These are phyloP conservation scores for Aurifilum marmelostoma DNA, from an alignment of 2,329 filamentous ascomycete species.

Conservation along the genomic window DNA sequence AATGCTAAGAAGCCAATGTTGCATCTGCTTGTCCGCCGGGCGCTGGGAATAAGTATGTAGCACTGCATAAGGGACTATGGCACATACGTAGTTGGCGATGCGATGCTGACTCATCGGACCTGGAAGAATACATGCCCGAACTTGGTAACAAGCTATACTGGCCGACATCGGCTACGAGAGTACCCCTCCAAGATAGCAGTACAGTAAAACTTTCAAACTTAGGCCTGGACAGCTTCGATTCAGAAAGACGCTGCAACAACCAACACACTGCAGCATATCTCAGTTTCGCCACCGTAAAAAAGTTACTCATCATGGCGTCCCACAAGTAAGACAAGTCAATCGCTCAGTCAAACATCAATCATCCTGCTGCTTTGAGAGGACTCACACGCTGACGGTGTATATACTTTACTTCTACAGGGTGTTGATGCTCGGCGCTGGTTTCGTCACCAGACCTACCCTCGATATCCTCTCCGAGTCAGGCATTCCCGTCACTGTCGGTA, in stretches of 20 bases:
- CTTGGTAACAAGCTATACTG: not conserved
- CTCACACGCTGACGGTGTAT: slow-evolving; percentile 27
- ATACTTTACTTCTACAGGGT: slow-evolving; percentile 28
- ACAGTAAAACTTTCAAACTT: not conserved
- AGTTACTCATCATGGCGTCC: not conserved
- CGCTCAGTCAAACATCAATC: not conserved
- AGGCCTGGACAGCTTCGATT: not conserved
- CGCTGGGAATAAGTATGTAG: not conserved
- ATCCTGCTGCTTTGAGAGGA: too few species aligned
- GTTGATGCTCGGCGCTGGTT: slow-evolving; percentile 56
- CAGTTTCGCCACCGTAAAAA: not conserved
- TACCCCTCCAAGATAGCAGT: too few species aligned
- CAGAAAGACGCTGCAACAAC: not conserved
- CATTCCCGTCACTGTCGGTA: slow-evolving; percentile 66
- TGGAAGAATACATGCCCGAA: not conserved
- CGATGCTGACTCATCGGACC: not conserved
- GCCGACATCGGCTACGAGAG: not conserved
- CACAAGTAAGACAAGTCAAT: slow-evolving; percentile 2
- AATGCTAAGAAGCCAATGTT: too few species aligned
- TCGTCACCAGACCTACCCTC: slow-evolving; percentile 66
- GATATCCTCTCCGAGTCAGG: slow-evolving; percentile 63
- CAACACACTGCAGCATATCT: too few species aligned
- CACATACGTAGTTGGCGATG: not conserved
- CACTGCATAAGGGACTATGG: not conserved
- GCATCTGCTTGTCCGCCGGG: too few species aligned